Evolutionary conservation across 2,329 filamentous ascomycete genomes (phyloP).

Genomic region (Aspergillus pseudoviridinutans): DNA sequence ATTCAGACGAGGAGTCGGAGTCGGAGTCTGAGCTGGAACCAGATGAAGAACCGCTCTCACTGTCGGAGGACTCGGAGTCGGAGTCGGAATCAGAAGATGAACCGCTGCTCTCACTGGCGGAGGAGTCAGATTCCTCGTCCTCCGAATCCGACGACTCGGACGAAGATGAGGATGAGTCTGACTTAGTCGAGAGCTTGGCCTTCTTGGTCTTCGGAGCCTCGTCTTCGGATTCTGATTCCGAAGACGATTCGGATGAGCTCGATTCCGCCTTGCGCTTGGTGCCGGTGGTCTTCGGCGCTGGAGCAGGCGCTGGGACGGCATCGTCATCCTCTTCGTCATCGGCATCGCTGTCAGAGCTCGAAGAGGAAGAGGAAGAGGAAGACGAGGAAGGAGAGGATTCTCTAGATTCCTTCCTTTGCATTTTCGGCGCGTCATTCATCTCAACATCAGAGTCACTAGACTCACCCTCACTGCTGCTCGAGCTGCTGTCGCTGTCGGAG

Average conservation of each 20-base stretch:
- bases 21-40: slow-evolving; percentile 18
- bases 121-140: slow-evolving; percentile 17
- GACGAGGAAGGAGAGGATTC: slow-evolving; percentile 26
- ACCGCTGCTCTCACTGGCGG: neutral
- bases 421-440: slow-evolving; percentile 39
- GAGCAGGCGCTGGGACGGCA: slow-evolving; percentile 34
- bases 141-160: slow-evolving; percentile 36
- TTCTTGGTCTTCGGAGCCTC: slow-evolving; percentile 53
- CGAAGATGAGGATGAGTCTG: slow-evolving; percentile 33
- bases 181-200: slow-evolving; percentile 38
- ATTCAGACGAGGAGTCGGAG: slow-evolving; percentile 20
- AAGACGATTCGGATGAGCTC: slow-evolving; percentile 32
- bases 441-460: slow-evolving; percentile 41
- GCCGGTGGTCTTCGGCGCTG: slow-evolving; percentile 33
- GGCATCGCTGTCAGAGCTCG: slow-evolving; percentile 47
- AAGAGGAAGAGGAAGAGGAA: slow-evolving; percentile 19
- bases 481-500: slow-evolving; percentile 20
- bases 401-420: slow-evolving; percentile 27
- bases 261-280: slow-evolving; percentile 58
- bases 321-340: slow-evolving; percentile 53
- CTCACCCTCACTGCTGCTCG: slow-evolving; percentile 31
- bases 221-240: slow-evolving; percentile 28
- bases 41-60: slow-evolving; percentile 9
- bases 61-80: slow-evolving; percentile 10
- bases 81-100: slow-evolving; percentile 38